Conservation (phyloP, 257 asterid genomes). For the Jacaranda copaia region DNA sequence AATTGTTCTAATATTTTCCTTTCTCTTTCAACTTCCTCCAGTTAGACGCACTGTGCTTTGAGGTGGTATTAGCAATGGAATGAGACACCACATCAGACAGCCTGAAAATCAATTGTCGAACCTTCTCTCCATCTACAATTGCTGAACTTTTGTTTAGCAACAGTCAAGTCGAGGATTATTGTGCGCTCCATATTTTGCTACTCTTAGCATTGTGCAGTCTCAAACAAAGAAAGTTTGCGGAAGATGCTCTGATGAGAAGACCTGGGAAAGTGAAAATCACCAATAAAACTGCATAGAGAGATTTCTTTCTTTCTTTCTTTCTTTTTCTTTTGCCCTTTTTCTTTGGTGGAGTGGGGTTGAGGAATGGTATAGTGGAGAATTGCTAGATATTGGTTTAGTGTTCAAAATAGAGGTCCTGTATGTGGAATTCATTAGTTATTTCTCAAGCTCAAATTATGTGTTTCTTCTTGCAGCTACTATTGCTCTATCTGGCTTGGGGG, state of each 20-base stretch:
- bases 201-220: conserved; percentile 19
- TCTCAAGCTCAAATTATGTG: neutral
- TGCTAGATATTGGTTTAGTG: neutral
- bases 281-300: conserved; percentile 32
- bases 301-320: neutral
- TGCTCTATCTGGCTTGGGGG: neutral
- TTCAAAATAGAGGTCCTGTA: neutral
- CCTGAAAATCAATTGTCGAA: conserved; percentile 21
- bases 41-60: conserved; percentile 29
- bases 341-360: too few relatives aligned
- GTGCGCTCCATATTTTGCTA: conserved; percentile 18
- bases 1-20: conserved; percentile 3
- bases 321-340: neutral
- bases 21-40: conserved; percentile 30
- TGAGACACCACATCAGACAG: conserved; percentile 13
- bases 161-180: neutral
- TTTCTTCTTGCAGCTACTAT: neutral
- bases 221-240: conserved; percentile 32
- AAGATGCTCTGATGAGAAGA: conserved; percentile 34
- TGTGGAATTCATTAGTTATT: conserved; percentile 16
- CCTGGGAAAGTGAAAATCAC: conserved; percentile 10
- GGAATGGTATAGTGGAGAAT: neutral
- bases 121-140: conserved; percentile 17
- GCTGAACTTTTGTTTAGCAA: conserved; percentile 1
- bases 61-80: conserved; percentile 30